Base-by-base conservation (phyloP, 2,329 filamentous ascomycete species). In the Ascochyta viciae-villosae region DNA sequence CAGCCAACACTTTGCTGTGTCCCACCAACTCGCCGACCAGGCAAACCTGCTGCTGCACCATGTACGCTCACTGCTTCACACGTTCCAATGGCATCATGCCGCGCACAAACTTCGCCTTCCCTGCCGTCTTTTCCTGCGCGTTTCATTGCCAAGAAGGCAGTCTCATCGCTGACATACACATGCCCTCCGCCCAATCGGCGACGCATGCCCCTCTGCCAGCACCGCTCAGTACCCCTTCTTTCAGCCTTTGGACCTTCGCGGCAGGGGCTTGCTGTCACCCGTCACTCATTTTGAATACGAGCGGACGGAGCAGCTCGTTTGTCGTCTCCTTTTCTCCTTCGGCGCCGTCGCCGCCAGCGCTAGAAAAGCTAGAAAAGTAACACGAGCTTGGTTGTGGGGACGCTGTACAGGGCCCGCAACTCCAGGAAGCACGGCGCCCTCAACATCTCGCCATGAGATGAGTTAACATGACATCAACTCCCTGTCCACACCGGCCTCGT, bases 311-410 rank as follows among this genome's bases (percentile, higher is more conserved):
- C 35, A 51, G 44, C 50, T 19, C 44, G 12, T 34, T 39, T 51
- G 22, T 34, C 26, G 16, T 50, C 59, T 50, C 60, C 54, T 57
- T 62, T 61, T 61, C 26, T 40, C 45, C 48, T 51, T 39, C 37
- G 47, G 15, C 24, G 29, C 39, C 53, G 44, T 38, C 39, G 46
- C 35, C 29, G 39, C 37, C 39, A 53, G 39, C 63, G 62, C 62
- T 61, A 65, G 50, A 62, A 60, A 60, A 52, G 50, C 54, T 48
- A 49, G 52, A 54, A 55, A 51, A 43, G 42, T 29, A 58, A 61
- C 57, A 63, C 60, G 64, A 63, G 61, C 46, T 31, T 41, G 34
- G 34, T n/a, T 35, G 63, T 65, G 63, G 65, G 55, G 57, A 54
- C 58, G 19, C 33, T 51, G 35, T 56, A 31, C 47, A 37, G 26